phyloP scores from a whole-genome alignment of 768 basidiomycete species.

The Boletus pseudopeckii region DNA sequence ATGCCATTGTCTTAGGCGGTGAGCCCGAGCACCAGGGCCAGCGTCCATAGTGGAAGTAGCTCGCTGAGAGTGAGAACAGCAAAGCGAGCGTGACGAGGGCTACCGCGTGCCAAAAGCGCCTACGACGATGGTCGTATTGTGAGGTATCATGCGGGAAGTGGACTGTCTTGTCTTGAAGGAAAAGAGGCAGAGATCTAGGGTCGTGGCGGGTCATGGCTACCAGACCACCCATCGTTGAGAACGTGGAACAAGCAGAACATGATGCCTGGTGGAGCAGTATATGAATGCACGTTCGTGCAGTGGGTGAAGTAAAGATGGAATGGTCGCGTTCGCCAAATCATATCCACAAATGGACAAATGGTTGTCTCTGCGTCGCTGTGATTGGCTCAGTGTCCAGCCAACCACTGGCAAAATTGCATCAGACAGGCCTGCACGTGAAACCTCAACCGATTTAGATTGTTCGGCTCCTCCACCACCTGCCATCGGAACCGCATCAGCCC shows the following conservation, averaged over 20 bases:
- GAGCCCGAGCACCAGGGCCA: slow-evolving; percentile 4
- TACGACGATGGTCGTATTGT: not conserved
- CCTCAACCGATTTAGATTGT: not conserved
- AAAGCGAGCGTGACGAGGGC: slow-evolving; percentile 15
- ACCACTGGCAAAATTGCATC: slow-evolving; percentile 5
- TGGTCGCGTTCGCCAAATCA: slow-evolving; percentile 1
- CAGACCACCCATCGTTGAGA: not conserved
- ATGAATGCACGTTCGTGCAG: slow-evolving; percentile 26
- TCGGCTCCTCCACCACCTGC: not conserved
- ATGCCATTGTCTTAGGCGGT: not conserved
- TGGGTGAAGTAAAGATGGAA: slow-evolving; percentile 2
- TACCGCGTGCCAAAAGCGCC: not conserved
- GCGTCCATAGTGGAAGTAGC: slow-evolving; percentile 12
- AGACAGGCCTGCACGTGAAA: not conserved
- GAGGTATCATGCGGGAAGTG: not conserved
- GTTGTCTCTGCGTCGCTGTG: not conserved
- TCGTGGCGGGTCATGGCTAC: not conserved
- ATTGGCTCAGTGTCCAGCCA: not conserved
- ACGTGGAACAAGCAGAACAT: slow-evolving; percentile 9
- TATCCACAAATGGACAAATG: slow-evolving; percentile 6
- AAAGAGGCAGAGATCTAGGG: slow-evolving; percentile 2
- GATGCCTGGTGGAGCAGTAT: not conserved
- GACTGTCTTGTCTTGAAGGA: slow-evolving; percentile 5
- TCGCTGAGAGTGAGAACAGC: slow-evolving; percentile 8
- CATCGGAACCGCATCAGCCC: not conserved